phyloP scores from a whole-genome alignment of 2,329 filamentous ascomycete genomes.

The Colletotrichum godetiae region DNA sequence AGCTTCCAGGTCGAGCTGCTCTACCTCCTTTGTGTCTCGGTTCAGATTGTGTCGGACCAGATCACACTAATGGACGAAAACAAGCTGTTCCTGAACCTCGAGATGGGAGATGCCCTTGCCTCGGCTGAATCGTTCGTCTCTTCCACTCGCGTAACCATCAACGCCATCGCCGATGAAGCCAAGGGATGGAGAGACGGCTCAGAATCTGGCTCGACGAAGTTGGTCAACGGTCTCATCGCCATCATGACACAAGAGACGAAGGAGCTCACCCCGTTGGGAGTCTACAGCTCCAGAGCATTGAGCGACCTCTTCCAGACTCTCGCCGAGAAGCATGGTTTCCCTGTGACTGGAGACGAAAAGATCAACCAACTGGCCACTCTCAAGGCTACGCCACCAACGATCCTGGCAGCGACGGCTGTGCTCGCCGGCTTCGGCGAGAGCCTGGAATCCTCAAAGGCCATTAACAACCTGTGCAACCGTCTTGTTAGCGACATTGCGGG shows the following conservation, averaged over 20 bases:
- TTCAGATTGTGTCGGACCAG: slow-evolving; percentile 66
- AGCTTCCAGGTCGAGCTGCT: slow-evolving; percentile 61
- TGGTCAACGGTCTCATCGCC: slow-evolving; percentile 56
- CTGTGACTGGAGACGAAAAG: slow-evolving; percentile 57
- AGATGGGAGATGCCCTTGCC: slow-evolving; percentile 46
- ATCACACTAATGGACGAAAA: slow-evolving; percentile 56
- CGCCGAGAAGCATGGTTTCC: slow-evolving; percentile 59
- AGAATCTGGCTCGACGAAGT: slow-evolving; percentile 46
- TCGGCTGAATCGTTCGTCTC: slow-evolving; percentile 58
- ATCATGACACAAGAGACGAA: slow-evolving; percentile 56
- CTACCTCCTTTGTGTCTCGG: slow-evolving; percentile 61
- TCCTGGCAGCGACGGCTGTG: slow-evolving; percentile 61
- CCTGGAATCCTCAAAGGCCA: slow-evolving; percentile 57
- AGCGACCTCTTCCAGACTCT: slow-evolving; percentile 60
- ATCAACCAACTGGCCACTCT: slow-evolving; percentile 58
- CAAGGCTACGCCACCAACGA: slow-evolving; percentile 58
- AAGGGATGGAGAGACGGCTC: slow-evolving; percentile 51
- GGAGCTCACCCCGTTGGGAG: slow-evolving; percentile 53
- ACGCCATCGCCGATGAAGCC: slow-evolving; percentile 45
- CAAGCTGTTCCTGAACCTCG: slow-evolving; percentile 59
- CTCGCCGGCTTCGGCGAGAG: slow-evolving; percentile 64
- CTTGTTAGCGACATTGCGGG: slow-evolving; percentile 71
- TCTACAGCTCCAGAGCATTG: slow-evolving; percentile 67
- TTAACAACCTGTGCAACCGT: slow-evolving; percentile 68
- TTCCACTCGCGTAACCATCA: slow-evolving; percentile 52